Evolutionary conservation across 176 grass and related monocot genomes (phyloP).

Genomic region (barley (Hordeum vulgare)): MorexV3_pseudomolecules_assembly NC_058521.1:589398144-589398643

Average conservation of each 20-base stretch:
- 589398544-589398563: background rate
- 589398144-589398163: slow-evolving; percentile 39
- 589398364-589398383: background rate
- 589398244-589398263: background rate
- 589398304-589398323: background rate
- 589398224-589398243: slow-evolving; percentile 88
- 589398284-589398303: background rate
- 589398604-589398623: background rate
- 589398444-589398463: background rate
- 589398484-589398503: background rate
- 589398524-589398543: background rate
- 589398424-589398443: background rate
- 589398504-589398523: background rate
- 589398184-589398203: slow-evolving; percentile 65
- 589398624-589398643: background rate
- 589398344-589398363: background rate
- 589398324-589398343: background rate
- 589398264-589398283: background rate
- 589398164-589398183: slow-evolving; percentile 28
- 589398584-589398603: background rate
- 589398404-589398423: background rate
- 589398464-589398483: background rate
- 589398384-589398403: background rate
- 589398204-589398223: slow-evolving; percentile 69
- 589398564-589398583: background rate